Percentiles rank a stretch among this genome's conserved stretches.
phyloP scores from a whole-genome alignment of 2,329 filamentous ascomycete species.

The Coleophoma cylindrospora region DNA sequence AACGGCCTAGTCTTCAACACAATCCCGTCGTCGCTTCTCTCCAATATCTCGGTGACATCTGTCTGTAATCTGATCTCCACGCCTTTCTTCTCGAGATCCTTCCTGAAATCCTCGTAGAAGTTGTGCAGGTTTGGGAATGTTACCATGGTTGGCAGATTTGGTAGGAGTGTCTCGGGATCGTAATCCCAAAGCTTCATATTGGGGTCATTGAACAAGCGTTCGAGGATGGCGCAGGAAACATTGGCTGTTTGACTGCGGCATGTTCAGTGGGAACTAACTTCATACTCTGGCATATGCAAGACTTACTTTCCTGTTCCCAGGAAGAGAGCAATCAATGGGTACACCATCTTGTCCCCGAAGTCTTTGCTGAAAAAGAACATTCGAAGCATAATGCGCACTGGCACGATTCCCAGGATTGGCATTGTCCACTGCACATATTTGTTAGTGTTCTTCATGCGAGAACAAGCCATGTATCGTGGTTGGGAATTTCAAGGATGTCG shows the following conservation, averaged over 20 bases:
- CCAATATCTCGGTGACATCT: slow-evolving; percentile 47
- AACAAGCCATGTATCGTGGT: no score
- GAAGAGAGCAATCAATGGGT: slow-evolving; percentile 69
- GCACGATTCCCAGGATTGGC: slow-evolving; percentile 52
- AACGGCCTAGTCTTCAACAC: slow-evolving; percentile 38
- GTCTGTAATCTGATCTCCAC: slow-evolving; percentile 52
- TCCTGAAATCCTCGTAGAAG: slow-evolving; percentile 57
- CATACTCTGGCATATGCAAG: no score
- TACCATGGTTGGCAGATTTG: slow-evolving; percentile 60
- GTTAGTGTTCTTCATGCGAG: no score
- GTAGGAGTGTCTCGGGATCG: slow-evolving; percentile 46
- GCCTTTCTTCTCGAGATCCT: slow-evolving; percentile 46
- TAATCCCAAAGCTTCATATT: slow-evolving; percentile 58
- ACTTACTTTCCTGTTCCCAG: slow-evolving; percentile 51
- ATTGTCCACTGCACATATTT: slow-evolving; percentile 42
- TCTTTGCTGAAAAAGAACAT: slow-evolving; percentile 65
- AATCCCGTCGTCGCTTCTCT: slow-evolving; percentile 46
- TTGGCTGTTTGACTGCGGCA: slow-evolving; percentile 54
- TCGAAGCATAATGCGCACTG: slow-evolving; percentile 60
- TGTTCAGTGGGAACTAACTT: no score
- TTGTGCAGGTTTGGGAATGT: slow-evolving; percentile 58
- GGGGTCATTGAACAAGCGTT: slow-evolving; percentile 52
- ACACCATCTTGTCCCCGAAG: slow-evolving; percentile 66
- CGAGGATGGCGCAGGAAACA: slow-evolving; percentile 63
- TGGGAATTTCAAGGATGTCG: no score